Evolutionary conservation across 352 stramenopile species (phyloP).

Genomic region (Phytophthora pini): DNA sequence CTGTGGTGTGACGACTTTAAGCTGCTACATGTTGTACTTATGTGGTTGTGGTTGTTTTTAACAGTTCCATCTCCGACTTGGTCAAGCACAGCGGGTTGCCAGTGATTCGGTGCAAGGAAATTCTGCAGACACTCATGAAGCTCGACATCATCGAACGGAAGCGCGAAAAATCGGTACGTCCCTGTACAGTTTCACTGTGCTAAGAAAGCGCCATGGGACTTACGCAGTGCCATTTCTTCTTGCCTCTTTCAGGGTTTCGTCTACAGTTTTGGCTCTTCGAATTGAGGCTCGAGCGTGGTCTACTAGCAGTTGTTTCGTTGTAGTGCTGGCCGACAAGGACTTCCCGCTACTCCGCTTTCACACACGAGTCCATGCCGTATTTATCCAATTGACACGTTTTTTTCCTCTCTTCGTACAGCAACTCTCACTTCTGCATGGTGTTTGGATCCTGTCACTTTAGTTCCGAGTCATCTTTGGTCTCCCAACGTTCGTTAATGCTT

Average conservation of each 20-base stretch:
- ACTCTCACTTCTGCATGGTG: conserved; percentile 13
- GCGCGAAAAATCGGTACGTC: conserved; percentile 71
- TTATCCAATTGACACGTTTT: conserved; percentile 43
- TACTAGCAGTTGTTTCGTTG: neutral
- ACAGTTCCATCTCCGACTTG: conserved; percentile 82
- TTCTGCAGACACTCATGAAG: conserved; percentile 89
- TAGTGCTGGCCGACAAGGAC: neutral
- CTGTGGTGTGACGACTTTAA: neutral
- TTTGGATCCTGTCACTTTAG: conserved; percentile 48
- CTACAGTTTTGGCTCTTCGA: conserved; percentile 62
- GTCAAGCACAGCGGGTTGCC: conserved; percentile 80
- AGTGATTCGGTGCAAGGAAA: conserved; percentile 89
- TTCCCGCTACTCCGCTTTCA: neutral
- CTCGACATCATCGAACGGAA: conserved; percentile 80
- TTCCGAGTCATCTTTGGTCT: conserved; percentile 74
- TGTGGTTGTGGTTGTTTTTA: neutral
- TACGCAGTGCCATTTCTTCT: conserved; percentile 9
- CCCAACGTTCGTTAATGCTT: conserved; percentile 71
- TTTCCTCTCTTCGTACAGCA: neutral
- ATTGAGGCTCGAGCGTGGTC: conserved; percentile 11
- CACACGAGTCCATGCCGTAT: conserved; percentile 36
- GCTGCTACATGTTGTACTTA: conserved; percentile 5
- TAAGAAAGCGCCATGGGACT: conserved; percentile 2
- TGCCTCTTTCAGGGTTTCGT: conserved; percentile 59
- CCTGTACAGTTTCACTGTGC: neutral